phyloP scores from a whole-genome alignment of 805 yeast genomes.

The Barnettozyma salicaria region DNA sequence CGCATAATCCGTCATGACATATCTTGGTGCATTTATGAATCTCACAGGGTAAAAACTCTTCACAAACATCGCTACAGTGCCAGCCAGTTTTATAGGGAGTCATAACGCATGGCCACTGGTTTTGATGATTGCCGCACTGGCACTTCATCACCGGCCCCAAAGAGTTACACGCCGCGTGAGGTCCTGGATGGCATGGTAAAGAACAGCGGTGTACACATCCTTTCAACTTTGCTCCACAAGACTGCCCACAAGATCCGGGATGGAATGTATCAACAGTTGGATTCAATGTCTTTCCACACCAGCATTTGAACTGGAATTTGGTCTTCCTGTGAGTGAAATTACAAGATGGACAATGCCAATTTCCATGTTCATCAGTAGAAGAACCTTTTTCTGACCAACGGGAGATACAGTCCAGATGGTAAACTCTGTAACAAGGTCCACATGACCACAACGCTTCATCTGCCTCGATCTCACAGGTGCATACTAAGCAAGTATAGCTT shows the following conservation, averaged over 20 bases:
- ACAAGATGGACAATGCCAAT: constrained; percentile 88
- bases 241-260: constrained; percentile 88
- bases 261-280: constrained; percentile 52
- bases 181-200: constrained; percentile 81
- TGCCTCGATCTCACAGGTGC: constrained; percentile 75
- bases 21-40: constrained; percentile 53
- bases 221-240: constrained; percentile 53
- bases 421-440: constrained; percentile 68
- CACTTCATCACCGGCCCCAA: constrained; percentile 67
- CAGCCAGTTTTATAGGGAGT: constrained; percentile 66
- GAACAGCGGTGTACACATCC: constrained; percentile 72
- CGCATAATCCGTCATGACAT: constrained; percentile 85
- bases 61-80: constrained; percentile 61
- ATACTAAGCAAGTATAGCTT: constrained; percentile 78
- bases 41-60: constrained; percentile 61
- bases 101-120: constrained; percentile 65
- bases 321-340: constrained; percentile 42
- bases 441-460: constrained; percentile 76
- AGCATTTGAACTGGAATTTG: constrained; percentile 63
- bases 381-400: constrained; percentile 84
- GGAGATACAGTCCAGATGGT: constrained; percentile 76
- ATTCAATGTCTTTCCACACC: constrained; percentile 79
- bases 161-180: constrained; percentile 77
- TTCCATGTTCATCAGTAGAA: constrained; percentile 49
- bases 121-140: constrained; percentile 61